Base-by-base conservation (phyloP, 768 basidiomycete species). In the Mycena epipterygia region DNA sequence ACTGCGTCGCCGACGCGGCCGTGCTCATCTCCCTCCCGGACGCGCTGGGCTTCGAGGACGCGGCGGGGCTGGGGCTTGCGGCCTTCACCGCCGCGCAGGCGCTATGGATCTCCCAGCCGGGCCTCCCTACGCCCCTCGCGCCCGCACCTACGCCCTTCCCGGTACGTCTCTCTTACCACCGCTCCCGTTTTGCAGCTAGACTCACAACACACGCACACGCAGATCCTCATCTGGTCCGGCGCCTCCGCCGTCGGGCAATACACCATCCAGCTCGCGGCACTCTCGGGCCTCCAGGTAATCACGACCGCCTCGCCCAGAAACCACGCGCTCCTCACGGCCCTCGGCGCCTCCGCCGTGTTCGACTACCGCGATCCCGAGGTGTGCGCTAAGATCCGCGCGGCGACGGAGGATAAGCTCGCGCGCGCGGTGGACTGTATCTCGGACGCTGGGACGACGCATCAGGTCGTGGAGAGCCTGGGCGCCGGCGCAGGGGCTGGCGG, bases 221-320 rank as follows among this genome's bases (percentile, higher is more conserved):
- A 64, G 74, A 48, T 74, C 69, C 44, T 58, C 61, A 30, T 65
- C 64, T 51, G 62, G 68, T 27, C 70, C 60, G 33, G 68, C 51
- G 32, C 70, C 57, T 55, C 74, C 73, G 60, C 69, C 72, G 13
- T 67, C 8, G 66, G 66, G 9, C 66, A 67, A 23, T 67, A 60
- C 48, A 67, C 66, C 29, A n/a, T 67, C 49, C 66, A 67, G 33
- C 66, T 67, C 37, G 66, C 66, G 30, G 80, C 81, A 35, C 75
- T 84, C 8, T 75, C 83, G 0, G 87, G 87, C 27, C 80, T 86
- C 65, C 80, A 80, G 25, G 83, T 88, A 48, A 78, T 85, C 33
- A 79, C 87, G 16, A 85, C 85, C 32, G 83, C 85, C 8, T 87
- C 86, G 11, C 49, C 66, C 0, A 30, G 42, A 7, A 60, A 67